These are phyloP conservation scores for Gossypium anomalum DNA, from an alignment of 345 rosid species.

Conservation along the genomic window DNA sequence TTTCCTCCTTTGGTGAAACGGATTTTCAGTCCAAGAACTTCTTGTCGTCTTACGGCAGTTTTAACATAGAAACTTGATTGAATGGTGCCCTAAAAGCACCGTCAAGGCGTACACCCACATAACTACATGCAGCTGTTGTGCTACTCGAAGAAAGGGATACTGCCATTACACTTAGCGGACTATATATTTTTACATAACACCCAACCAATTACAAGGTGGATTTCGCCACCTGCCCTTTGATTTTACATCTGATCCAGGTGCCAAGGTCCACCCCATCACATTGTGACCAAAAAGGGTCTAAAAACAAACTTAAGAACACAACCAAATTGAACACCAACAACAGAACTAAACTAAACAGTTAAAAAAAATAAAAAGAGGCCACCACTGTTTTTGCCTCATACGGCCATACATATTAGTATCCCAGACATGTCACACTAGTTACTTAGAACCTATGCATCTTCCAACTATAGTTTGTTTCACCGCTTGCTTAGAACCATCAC, in stretches of 20 bases:
- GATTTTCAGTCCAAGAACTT: neutral
- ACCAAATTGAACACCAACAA: neutral
- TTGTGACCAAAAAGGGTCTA: neutral
- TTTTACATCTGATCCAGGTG: constrained; percentile 26
- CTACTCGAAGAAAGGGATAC: too few relatives aligned
- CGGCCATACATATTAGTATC: too few relatives aligned
- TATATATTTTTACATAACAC: too few relatives aligned
- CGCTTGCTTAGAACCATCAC: neutral
- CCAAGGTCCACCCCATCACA: constrained; percentile 11
- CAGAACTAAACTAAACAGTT: neutral
- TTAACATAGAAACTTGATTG: neutral
- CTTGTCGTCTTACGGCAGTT: neutral
- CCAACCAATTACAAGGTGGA: constrained; percentile 30
- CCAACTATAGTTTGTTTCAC: neutral
- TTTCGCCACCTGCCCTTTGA: constrained; percentile 27
- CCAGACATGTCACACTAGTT: neutral
- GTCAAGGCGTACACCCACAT: neutral
- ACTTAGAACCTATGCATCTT: neutral
- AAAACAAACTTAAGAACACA: neutral
- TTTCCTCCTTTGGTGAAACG: neutral
- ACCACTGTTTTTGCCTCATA: too few relatives aligned
- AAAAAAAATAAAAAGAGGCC: neutral
- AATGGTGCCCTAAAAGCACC: neutral
- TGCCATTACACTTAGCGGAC: too few relatives aligned
- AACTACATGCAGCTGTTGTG: neutral